phyloP scores from a whole-genome alignment of 148 eudicot genomes.

The Camellia japonica region DNA sequence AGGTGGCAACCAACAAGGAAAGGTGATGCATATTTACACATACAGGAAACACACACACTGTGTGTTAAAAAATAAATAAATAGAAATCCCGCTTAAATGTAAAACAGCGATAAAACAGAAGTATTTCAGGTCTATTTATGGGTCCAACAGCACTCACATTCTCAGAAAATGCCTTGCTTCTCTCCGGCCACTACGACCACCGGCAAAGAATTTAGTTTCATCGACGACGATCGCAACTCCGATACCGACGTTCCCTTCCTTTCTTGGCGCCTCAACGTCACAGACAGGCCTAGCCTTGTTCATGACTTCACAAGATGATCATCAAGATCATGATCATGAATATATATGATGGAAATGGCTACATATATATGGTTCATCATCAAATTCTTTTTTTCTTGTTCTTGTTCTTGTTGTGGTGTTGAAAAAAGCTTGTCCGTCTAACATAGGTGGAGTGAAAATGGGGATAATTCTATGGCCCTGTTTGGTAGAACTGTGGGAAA shows the following conservation, averaged over 20 bases:
- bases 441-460: constrained; percentile 42
- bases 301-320: constrained; percentile 66
- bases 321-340: background rate
- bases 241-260: constrained; percentile 49
- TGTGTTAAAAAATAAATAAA: too few species aligned
- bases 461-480: constrained; percentile 39
- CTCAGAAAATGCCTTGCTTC: background rate
- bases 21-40: too few species aligned
- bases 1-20: too few species aligned
- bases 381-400: constrained; percentile 11
- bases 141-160: constrained; percentile 36
- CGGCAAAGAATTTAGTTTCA: constrained; percentile 65
- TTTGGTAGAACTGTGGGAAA: too few species aligned
- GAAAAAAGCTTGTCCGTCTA: constrained; percentile 12
- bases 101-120: too few species aligned
- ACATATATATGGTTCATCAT: constrained; percentile 2
- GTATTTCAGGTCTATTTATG: constrained; percentile 21
- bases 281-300: constrained; percentile 56
- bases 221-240: constrained; percentile 43
- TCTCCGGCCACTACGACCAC: constrained; percentile 27
- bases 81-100: too few species aligned
- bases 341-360: background rate
- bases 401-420: background rate
- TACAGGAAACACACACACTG: too few species aligned
- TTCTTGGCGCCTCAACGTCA: constrained; percentile 68